A percentile compares a stretch with the other conserved stretches of the same genome.
These are phyloP conservation scores for Akanthomyces dipterigenus DNA, from an alignment of 2,329 filamentous ascomycete species.

Conservation along the genomic window DNA sequence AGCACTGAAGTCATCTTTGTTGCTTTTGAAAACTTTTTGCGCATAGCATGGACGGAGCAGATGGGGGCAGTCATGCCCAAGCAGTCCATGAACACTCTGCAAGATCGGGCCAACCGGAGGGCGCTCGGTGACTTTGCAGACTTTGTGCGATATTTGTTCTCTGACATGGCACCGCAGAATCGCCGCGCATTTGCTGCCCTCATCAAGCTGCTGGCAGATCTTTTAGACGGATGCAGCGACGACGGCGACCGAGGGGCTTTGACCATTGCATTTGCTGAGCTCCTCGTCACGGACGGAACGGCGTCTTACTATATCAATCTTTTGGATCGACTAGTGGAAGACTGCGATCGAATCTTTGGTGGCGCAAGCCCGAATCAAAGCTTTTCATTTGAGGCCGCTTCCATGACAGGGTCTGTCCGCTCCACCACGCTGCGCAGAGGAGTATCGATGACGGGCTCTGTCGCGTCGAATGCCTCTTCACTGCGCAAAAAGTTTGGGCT, in stretches of 20 bases:
- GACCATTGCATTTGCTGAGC: conserved; percentile 81
- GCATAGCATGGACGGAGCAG: conserved; percentile 79
- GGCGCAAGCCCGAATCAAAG: conserved; percentile 42
- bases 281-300: conserved; percentile 70
- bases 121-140: conserved; percentile 68
- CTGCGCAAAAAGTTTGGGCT: conserved; percentile 79
- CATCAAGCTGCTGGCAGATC: conserved; percentile 77
- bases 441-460: conserved; percentile 62
- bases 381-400: conserved; percentile 27
- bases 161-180: conserved; percentile 63
- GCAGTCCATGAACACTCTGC: conserved; percentile 66
- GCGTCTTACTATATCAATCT: conserved; percentile 82
- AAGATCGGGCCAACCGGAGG: conserved; percentile 57
- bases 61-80: conserved; percentile 79
- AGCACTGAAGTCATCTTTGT: conserved; percentile 81
- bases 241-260: conserved; percentile 85
- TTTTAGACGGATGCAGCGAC: conserved; percentile 84
- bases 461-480: conserved; percentile 82
- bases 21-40: conserved; percentile 88
- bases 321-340: conserved; percentile 81
- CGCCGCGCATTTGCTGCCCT: conserved; percentile 74
- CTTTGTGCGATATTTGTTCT: conserved; percentile 58
- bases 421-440: conserved; percentile 43
- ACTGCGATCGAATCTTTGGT: conserved; percentile 83
- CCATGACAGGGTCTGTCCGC: conserved; percentile 52